Conservation (phyloP, 2,329 filamentous ascomycete species). For the Ascochyta clinopodiicola region DNA sequence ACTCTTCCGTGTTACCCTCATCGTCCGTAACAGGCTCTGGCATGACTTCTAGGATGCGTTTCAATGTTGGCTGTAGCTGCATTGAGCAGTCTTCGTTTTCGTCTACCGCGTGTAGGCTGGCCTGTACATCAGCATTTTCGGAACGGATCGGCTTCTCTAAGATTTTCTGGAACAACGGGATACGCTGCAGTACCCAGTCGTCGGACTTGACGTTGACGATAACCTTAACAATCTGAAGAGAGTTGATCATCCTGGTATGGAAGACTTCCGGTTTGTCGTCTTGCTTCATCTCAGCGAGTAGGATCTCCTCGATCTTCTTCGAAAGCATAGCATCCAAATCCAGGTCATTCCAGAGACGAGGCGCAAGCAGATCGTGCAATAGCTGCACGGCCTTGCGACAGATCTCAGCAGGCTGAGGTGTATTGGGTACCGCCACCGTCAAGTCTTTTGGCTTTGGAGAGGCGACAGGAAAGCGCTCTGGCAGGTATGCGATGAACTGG, state of each 20-base stretch:
- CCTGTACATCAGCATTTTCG: constrained; percentile 90
- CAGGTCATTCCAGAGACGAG: constrained; percentile 88
- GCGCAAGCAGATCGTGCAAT: constrained; percentile 82
- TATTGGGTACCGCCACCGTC: constrained; percentile 35
- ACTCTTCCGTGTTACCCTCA: constrained; percentile 76
- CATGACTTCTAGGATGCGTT: constrained; percentile 85
- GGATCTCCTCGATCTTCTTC: constrained; percentile 84
- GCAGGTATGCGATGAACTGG: constrained; percentile 89
- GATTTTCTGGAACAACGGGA: constrained; percentile 81
- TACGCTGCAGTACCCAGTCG: constrained; percentile 85
- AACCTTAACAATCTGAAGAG: constrained; percentile 88
- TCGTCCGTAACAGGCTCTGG: constrained; percentile 85
- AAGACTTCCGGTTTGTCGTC: constrained; percentile 70
- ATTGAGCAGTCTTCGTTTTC: constrained; percentile 69
- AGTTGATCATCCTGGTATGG: constrained; percentile 88
- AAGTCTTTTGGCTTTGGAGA: constrained; percentile 51
- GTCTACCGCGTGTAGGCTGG: constrained; percentile 81
- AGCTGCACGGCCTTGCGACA: constrained; percentile 84
- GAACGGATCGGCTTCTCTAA: constrained; percentile 87
- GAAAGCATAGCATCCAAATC: constrained; percentile 85
- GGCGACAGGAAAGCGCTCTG: constrained; percentile 79
- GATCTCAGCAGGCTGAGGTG: constrained; percentile 72
- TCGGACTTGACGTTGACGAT: constrained; percentile 86
- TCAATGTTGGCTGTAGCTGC: constrained; percentile 73
- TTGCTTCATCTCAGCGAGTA: constrained; percentile 71